Base-by-base conservation (phyloP, 768 basidiomycete genomes). In the Lanmaoa rubissima region DNA sequence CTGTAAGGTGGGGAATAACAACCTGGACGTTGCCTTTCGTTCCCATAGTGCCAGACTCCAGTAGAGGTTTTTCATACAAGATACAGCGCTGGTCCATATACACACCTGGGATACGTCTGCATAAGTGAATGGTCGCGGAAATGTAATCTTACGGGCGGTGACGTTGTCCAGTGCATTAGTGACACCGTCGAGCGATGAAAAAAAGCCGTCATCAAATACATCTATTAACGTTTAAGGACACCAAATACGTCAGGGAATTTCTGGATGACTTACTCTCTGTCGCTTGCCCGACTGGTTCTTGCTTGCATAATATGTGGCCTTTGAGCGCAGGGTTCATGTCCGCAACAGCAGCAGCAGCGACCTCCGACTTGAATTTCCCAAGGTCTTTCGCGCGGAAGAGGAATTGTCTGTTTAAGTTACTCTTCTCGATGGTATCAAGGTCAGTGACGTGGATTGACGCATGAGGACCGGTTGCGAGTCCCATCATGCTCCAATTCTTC, bases 401-500 rank as follows among this genome's bases (percentile, higher is more conserved):
- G 83, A 99, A 99, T 71, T 99, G 97, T 55, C 97, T 79, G 73
- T 99, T 99, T 53, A 99, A 75, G 73, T 99, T 99, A 65, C 92
- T 94, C 83, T 99, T 99, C 78, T 99, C 97, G 69, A 99, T 99
- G 32, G 95, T 98, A 73, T 99, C 97, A 65, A 99, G 74, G 73
- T 99, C 97, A 6, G 97, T 98, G 54, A 98, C 92, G 65, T 95
- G 86, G 54, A 99, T 91, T 50, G 80, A 75, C 11, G 92, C 97
- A 41, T 85, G 79, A 16, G 82, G 78, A 12, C 92, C 92, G 32
- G 87, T 82, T 8, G 84, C 95, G 45, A 99, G 77, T 58, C 97
- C 97, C 82, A 98, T 96, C 93, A 98, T 91, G 62, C 92, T 90
- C 97, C 97, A 99, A 74, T 98, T 99, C 80, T 99, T 99, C 66